phyloP scores from a whole-genome alignment of 2,329 filamentous ascomycete species.

The Ilyonectria robusta region DNA sequence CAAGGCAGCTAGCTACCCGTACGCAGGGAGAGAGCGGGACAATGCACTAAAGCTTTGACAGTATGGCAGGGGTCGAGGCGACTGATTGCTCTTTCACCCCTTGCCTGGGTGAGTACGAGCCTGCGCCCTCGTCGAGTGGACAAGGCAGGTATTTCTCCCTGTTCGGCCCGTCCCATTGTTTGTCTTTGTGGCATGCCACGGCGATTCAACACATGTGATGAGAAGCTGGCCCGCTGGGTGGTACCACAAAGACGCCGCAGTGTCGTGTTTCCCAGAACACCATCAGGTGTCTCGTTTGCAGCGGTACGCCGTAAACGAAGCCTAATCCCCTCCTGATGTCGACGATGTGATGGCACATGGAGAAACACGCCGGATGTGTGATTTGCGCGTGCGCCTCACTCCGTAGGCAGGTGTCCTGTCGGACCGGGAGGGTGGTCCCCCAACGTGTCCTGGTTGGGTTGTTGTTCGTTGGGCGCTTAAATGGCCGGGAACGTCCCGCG shows the following conservation, averaged over 20 bases:
- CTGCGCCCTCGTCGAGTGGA: not conserved
- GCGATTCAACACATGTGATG: not conserved
- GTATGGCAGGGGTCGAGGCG: not conserved
- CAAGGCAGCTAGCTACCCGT: not conserved
- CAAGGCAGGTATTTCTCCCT: not conserved
- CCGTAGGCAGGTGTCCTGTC: not conserved
- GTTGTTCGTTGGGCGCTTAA: not conserved
- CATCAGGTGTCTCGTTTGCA: not conserved
- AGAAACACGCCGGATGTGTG: not conserved
- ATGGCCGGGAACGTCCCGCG: not conserved
- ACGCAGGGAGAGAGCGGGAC: slow-evolving; percentile 14
- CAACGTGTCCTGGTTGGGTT: not conserved
- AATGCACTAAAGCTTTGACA: not conserved
- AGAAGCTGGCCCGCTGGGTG: not conserved
- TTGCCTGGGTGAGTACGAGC: slow-evolving; percentile 5
- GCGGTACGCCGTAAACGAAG: not conserved
- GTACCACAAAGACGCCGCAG: not conserved
- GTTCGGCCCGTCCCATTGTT: not conserved
- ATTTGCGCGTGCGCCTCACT: not conserved
- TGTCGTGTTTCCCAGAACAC: not conserved
- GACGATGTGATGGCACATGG: not conserved
- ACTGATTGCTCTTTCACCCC: slow-evolving; percentile 1
- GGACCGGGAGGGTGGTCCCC: not conserved
- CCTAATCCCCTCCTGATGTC: not conserved
- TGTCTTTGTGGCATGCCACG: not conserved